Conservation (phyloP, 2,329 filamentous ascomycete species). For the Cordyceps fumosorosea region DNA sequence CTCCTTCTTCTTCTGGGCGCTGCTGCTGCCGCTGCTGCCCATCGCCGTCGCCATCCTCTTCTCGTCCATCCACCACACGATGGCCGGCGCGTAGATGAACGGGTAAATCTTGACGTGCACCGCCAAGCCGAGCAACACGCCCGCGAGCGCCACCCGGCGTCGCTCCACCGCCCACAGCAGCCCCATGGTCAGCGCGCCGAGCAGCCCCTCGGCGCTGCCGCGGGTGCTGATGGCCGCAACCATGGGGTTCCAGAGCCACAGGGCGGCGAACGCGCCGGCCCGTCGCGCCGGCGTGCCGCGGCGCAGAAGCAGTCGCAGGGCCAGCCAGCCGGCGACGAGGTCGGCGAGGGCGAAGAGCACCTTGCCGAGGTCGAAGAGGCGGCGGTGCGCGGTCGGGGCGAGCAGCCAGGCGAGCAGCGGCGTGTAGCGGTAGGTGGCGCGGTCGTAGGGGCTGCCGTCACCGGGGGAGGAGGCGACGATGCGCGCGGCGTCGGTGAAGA, state of each 20-base stretch:
- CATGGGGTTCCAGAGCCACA: conserved; percentile 97
- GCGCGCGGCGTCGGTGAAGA: conserved; percentile 92
- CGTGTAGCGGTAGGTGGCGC: conserved; percentile 96
- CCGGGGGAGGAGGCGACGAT: conserved; percentile 50
- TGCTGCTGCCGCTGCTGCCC: neutral
- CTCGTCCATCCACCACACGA: conserved; percentile 73
- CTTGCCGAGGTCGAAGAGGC: conserved; percentile 80
- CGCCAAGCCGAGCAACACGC: conserved; percentile 67
- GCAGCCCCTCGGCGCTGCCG: conserved; percentile 84
- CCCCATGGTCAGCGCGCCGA: conserved; percentile 77
- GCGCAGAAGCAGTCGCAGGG: conserved; percentile 38
- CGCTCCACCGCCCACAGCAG: conserved; percentile 75
- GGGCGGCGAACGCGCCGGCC: conserved; percentile 70
- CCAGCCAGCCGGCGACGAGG: conserved; percentile 75
- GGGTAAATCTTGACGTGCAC: conserved; percentile 99
- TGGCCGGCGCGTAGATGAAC: conserved; percentile 83
- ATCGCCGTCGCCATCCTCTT: conserved; percentile 31
- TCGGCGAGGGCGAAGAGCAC: conserved; percentile 78
- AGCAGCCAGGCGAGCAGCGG: conserved; percentile 89
- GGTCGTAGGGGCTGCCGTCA: conserved; percentile 70
- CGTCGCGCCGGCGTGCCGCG: conserved; percentile 40
- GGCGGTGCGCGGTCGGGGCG: conserved; percentile 45
- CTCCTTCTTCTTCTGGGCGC: neutral
- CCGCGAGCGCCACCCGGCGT: conserved; percentile 58
- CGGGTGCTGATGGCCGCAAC: conserved; percentile 94